phyloP scores from a whole-genome alignment of 805 yeast genomes.

The Saturnispora mendoncae region DNA sequence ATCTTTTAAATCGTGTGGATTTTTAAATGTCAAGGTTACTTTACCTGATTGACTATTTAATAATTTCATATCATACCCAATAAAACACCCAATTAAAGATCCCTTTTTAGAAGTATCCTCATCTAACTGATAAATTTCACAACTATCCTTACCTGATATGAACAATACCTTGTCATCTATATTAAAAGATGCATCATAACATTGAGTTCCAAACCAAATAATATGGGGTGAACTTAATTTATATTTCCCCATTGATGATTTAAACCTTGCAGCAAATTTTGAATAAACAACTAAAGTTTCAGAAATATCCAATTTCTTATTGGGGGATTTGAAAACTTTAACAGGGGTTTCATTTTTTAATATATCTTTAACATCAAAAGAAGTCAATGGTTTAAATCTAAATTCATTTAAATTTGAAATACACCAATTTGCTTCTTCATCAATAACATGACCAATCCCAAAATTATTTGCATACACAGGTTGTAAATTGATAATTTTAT shows the following conservation, averaged over 20 bases:
- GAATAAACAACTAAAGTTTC: constrained; percentile 26
- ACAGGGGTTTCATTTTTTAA: constrained; percentile 23
- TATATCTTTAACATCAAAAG: constrained; percentile 22
- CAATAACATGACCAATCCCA: constrained; percentile 23
- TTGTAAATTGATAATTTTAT: constrained; percentile 19
- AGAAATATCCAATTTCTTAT: constrained; percentile 13
- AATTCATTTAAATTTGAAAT: constrained; percentile 23
- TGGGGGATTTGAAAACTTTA: constrained; percentile 22
- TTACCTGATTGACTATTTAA: constrained; percentile 24
- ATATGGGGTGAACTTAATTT: constrained; percentile 22
- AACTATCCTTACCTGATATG: constrained; percentile 18
- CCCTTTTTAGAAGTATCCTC: constrained; percentile 17
- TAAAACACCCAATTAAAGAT: constrained; percentile 19
- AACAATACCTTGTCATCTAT: constrained; percentile 21
- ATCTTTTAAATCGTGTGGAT: constrained; percentile 2
- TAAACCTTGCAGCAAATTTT: constrained; percentile 23
- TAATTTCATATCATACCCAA: constrained; percentile 20
- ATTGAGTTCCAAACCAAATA: constrained; percentile 21
- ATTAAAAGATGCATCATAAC: constrained; percentile 24
- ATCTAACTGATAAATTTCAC: constrained; percentile 24
- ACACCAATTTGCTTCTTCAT: constrained; percentile 23
- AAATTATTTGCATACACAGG: constrained; percentile 24
- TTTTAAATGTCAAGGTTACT: constrained; percentile 15
- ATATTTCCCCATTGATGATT: constrained; percentile 18
- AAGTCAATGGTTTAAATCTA: constrained; percentile 21